These are phyloP conservation scores for Aspergillus fijiensis DNA, from an alignment of 2,329 filamentous ascomycete species.

Conservation along the genomic window DNA sequence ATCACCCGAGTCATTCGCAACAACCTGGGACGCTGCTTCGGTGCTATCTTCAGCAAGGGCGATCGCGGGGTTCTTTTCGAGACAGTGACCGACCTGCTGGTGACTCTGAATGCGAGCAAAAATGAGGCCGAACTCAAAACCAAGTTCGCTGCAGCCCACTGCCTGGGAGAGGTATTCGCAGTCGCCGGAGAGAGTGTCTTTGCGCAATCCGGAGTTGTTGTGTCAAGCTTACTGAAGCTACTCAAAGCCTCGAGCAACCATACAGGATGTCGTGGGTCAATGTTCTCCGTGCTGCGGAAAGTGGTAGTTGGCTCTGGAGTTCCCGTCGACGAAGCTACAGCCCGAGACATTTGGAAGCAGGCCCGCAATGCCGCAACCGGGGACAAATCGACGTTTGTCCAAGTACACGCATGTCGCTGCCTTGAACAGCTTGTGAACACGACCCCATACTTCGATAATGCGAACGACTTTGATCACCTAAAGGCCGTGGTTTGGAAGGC, in stretches of 20 bases:
- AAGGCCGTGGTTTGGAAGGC: slow-evolving; percentile 81
- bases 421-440: slow-evolving; percentile 69
- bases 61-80: slow-evolving; percentile 92
- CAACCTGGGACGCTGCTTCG: slow-evolving; percentile 81
- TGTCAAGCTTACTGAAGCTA: slow-evolving; percentile 70
- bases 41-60: slow-evolving; percentile 77
- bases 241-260: slow-evolving; percentile 77
- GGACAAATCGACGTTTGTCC: slow-evolving; percentile 81
- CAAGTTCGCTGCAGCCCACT: slow-evolving; percentile 84
- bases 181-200: slow-evolving; percentile 93
- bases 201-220: slow-evolving; percentile 73
- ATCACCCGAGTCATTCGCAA: slow-evolving; percentile 87
- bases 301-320: slow-evolving; percentile 71
- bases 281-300: slow-evolving; percentile 73
- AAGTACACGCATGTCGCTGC: slow-evolving; percentile 76
- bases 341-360: slow-evolving; percentile 93
- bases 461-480: slow-evolving; percentile 84
- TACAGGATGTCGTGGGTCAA: slow-evolving; percentile 75
- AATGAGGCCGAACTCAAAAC: slow-evolving; percentile 72
- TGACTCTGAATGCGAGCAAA: slow-evolving; percentile 71
- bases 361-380: slow-evolving; percentile 70
- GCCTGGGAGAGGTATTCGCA: slow-evolving; percentile 83
- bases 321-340: slow-evolving; percentile 78
- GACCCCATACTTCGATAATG: slow-evolving; percentile 82
- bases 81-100: slow-evolving; percentile 83